A percentile compares a stretch with the other conserved stretches of the same genome.
phyloP scores from a whole-genome alignment of 495 filamentous ascomycete species.

The Talaromyces borbonicus region DNA sequence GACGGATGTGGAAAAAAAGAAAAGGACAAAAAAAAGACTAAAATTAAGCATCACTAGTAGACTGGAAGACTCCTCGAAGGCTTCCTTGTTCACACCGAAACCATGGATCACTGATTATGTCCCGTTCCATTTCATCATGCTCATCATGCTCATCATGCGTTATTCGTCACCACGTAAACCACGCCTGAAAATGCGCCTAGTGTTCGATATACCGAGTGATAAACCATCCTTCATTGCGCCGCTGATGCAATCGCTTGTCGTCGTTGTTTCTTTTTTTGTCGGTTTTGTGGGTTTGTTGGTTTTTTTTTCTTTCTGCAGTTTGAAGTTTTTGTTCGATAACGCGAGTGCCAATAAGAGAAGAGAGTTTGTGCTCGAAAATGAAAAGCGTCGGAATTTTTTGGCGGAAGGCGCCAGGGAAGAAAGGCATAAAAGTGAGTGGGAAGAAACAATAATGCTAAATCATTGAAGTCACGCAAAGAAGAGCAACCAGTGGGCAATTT shows the following conservation, averaged over 20 bases:
- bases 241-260: not conserved
- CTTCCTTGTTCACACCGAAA: not conserved
- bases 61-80: no score
- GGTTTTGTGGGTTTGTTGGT: not conserved
- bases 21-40: no score
- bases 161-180: conserved; percentile 1
- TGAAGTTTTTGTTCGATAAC: no score
- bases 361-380: not conserved
- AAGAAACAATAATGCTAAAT: no score
- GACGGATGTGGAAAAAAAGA: no score
- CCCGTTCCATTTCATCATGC: not conserved
- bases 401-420: not conserved
- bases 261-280: not conserved
- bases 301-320: not conserved
- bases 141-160: not conserved
- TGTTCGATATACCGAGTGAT: not conserved
- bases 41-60: no score
- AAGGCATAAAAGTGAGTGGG: no score
- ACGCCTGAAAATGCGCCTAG: not conserved
- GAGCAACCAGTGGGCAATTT: no score
- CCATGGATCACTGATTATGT: not conserved
- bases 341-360: not conserved
- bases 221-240: not conserved
- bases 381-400: not conserved
- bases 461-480: not conserved